These are phyloP conservation scores for Sonneratia caseolaris DNA, from an alignment of 345 rosid species.

Conservation along the genomic window DNA sequence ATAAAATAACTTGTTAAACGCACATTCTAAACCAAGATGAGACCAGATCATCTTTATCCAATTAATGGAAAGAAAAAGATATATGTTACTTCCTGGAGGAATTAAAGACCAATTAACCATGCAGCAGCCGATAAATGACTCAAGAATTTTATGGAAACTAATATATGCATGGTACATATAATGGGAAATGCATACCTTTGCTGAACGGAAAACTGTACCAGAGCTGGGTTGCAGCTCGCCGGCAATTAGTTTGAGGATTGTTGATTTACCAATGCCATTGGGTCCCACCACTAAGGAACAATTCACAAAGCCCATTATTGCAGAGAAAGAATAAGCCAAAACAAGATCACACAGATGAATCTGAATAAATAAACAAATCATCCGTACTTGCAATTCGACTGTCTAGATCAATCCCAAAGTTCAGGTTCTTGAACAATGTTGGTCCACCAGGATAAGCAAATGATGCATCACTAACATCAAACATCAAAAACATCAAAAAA, in stretches of 20 bases:
- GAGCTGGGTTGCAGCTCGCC: conserved; percentile 96
- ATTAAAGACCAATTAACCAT: not conserved
- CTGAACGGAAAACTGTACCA: conserved; percentile 96
- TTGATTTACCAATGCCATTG: conserved; percentile 98
- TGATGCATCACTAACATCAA: conserved; percentile 78
- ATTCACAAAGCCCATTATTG: not conserved
- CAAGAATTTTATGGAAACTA: not conserved
- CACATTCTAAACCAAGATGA: not conserved
- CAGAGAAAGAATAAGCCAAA: not conserved
- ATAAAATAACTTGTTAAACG: not conserved
- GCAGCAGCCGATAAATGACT: not conserved
- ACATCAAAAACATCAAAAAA: conserved; percentile 13
- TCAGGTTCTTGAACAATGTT: conserved; percentile 72
- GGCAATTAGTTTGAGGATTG: conserved; percentile 88
- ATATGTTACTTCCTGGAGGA: not conserved
- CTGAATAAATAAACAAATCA: conserved; percentile 2
- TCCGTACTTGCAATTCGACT: conserved; percentile 96
- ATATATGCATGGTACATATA: not conserved
- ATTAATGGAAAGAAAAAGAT: not conserved
- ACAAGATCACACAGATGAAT: not conserved
- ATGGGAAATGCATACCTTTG: conserved; percentile 51
- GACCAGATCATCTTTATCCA: not conserved
- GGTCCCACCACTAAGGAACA: conserved; percentile 83
- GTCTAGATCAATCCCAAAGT: conserved; percentile 96
- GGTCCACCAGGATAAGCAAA: conserved; percentile 98